Percentiles rank a stretch among this genome's conserved stretches.
Evolutionary conservation across 2,329 filamentous ascomycete genomes (phyloP).

Genomic region (Ascochyta clinopodiicola): DNA sequence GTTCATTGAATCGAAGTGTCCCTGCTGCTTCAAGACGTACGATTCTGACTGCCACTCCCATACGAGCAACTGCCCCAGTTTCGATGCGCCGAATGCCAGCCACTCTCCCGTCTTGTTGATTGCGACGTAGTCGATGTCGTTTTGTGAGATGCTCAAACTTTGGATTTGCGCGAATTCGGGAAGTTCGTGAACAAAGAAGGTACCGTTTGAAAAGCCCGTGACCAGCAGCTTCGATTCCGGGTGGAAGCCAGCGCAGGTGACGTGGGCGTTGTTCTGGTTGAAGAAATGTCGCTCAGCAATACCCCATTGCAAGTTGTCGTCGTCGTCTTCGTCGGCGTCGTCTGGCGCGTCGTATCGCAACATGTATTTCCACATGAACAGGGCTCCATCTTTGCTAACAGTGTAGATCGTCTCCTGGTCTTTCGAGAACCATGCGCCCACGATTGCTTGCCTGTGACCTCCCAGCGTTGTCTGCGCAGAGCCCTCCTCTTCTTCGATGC

Average conservation of each 20-base stretch:
- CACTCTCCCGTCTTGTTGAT: slow-evolving; percentile 96
- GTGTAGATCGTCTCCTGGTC: slow-evolving; percentile 97
- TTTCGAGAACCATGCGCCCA: slow-evolving; percentile 96
- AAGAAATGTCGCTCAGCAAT: slow-evolving; percentile 94
- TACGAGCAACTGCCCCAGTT: slow-evolving; percentile 92
- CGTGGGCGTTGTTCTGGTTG: slow-evolving; percentile 84
- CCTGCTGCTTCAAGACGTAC: slow-evolving; percentile 97
- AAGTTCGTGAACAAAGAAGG: slow-evolving; percentile 94
- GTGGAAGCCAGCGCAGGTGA: slow-evolving; percentile 92
- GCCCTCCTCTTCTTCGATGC: slow-evolving; percentile 81
- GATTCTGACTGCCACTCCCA: slow-evolving; percentile 99
- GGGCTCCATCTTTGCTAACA: slow-evolving; percentile 93
- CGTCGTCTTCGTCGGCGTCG: slow-evolving; percentile 63
- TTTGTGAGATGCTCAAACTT: slow-evolving; percentile 91
- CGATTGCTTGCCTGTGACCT: slow-evolving; percentile 87
- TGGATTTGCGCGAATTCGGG: slow-evolving; percentile 96
- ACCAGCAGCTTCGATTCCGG: slow-evolving; percentile 89
- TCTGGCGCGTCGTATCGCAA: slow-evolving; percentile 63
- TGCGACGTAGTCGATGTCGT: slow-evolving; percentile 92
- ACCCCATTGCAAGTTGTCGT: slow-evolving; percentile 81
- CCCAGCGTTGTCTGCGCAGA: slow-evolving; percentile 89
- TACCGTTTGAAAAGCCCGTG: slow-evolving; percentile 90
- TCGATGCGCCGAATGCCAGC: slow-evolving; percentile 95
- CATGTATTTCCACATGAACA: slow-evolving; percentile 91
- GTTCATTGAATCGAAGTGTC: slow-evolving; percentile 96